Evolutionary conservation across 176 grass and related monocot species (phyloP), one percentile per base, ranked within the genome.

Genomic region (Themeda triandra): DNA sequence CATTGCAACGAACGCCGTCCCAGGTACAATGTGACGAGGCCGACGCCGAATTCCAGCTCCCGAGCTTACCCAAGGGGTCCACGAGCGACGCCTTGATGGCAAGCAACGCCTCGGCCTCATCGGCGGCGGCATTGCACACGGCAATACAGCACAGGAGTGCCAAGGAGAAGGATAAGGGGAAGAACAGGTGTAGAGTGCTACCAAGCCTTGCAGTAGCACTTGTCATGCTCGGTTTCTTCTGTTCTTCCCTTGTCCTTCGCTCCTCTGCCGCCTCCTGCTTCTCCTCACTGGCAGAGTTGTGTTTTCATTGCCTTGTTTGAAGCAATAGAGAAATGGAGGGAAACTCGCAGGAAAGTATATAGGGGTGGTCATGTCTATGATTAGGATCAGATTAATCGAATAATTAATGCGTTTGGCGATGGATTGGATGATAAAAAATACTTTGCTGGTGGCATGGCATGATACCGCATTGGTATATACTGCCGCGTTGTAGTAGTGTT

Each of bases 1-100:
- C 67, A 68, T 89, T 80, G 75, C 96, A 98, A 6, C 49, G 62
- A 41, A 95, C 91, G 73, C 91, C 93, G 8, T 87, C 90, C 96
- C 96, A 98, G 29, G 87, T 82, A 63, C 96, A 98, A 80, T 82
- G 85, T 5, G 83, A 49, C 18, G 84, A 80, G 8, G 19, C 78
- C 0, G 82, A 27, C 72, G 59, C 66, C 5, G 89, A 81, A 40
- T 44, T 85, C 96, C 96, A 98, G 8, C 86, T 86, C 8, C 71
- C 44, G 42, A 98, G 86, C 51, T 73, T 81, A 1, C 82, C 90
- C 58, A 95, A 54, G 2, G 87, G 89, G 24, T 98, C 96, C 5
- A 87, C 82, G 28, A 98, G 86, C 14, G 83, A 85, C 72, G 83
- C 60, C 76, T 90, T 98, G 75, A 98, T 79, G 63, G 89, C 86